Percentiles rank a stretch among this genome's conserved stretches.
Conservation (phyloP, 2,329 filamentous ascomycete genomes). For the Venturia nashicola region DNA sequence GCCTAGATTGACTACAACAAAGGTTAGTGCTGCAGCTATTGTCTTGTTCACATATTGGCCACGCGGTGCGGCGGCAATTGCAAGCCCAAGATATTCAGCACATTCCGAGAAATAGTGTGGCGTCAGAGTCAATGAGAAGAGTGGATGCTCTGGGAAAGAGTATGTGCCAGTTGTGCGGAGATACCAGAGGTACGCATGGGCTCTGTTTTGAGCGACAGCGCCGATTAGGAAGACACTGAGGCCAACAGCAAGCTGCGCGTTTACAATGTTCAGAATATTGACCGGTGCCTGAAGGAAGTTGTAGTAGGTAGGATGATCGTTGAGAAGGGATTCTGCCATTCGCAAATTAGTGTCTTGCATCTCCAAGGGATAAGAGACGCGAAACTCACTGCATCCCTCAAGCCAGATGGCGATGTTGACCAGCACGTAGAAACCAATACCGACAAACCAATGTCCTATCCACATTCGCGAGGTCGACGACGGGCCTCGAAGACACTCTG, state of each 20-base stretch:
- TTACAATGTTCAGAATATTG: background rate
- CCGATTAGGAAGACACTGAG: slow-evolving; percentile 51
- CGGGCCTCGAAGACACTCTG: slow-evolving; percentile 58
- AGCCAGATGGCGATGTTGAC: slow-evolving; percentile 73
- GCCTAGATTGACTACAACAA: slow-evolving; percentile 69
- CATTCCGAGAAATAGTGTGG: slow-evolving; percentile 91
- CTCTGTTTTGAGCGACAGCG: slow-evolving; percentile 59
- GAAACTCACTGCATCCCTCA: slow-evolving; percentile 56
- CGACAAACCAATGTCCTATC: slow-evolving; percentile 70
- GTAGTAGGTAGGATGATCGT: background rate
- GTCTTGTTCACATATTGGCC: slow-evolving; percentile 59
- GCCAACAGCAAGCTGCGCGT: background rate
- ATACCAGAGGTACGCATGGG: slow-evolving; percentile 48
- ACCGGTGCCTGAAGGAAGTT: background rate
- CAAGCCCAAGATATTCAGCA: slow-evolving; percentile 67
- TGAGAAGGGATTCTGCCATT: background rate
- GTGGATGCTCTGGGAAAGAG: slow-evolving; percentile 59
- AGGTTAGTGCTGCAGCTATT: slow-evolving; percentile 54
- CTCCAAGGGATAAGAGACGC: background rate
- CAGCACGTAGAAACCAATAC: slow-evolving; percentile 61
- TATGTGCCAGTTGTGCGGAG: slow-evolving; percentile 47
- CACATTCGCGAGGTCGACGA: slow-evolving; percentile 67
- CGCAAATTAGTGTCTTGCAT: background rate
- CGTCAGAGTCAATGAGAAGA: slow-evolving; percentile 63
- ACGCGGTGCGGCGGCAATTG: slow-evolving; percentile 58